Conservation (phyloP, 352 stramenopile genomes). For the Pythium utonaiense region DNA sequence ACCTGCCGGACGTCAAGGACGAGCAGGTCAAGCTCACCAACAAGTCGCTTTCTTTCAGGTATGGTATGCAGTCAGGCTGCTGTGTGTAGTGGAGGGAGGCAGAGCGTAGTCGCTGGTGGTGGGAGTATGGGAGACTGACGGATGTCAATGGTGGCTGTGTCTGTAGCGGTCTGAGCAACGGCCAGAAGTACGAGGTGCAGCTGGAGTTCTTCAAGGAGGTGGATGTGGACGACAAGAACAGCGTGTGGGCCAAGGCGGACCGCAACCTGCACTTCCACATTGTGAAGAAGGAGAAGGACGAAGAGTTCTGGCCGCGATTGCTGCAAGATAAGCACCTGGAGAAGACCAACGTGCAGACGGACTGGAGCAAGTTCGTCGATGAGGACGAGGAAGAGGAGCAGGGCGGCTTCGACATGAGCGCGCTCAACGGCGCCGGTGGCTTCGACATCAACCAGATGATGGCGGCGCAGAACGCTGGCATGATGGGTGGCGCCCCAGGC, state of each 20-base stretch:
- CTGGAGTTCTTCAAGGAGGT: slow-evolving; percentile 96
- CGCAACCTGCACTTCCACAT: slow-evolving; percentile 96
- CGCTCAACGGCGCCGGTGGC: slow-evolving; percentile 79
- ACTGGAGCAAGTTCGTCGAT: slow-evolving; percentile 97
- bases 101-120: no score
- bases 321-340: slow-evolving; percentile 95
- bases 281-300: slow-evolving; percentile 93
- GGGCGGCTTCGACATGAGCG: slow-evolving; percentile 83
- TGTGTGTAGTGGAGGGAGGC: no score
- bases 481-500: slow-evolving; percentile 50
- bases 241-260: slow-evolving; percentile 94
- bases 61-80: no score
- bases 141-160: not conserved
- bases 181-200: slow-evolving; percentile 92
- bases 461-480: slow-evolving; percentile 76
- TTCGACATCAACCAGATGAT: slow-evolving; percentile 97
- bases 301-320: slow-evolving; percentile 95
- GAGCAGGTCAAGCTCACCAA: slow-evolving; percentile 89
- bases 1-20: slow-evolving; percentile 92
- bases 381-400: slow-evolving; percentile 94
- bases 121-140: not conserved
- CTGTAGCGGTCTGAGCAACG: slow-evolving; percentile 83
- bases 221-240: slow-evolving; percentile 85
- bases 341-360: slow-evolving; percentile 96
- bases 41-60: slow-evolving; percentile 89